Evolutionary conservation across 1,284 basidiomycete genomes (phyloP).

Genomic region (Melampsora americana): DNA sequence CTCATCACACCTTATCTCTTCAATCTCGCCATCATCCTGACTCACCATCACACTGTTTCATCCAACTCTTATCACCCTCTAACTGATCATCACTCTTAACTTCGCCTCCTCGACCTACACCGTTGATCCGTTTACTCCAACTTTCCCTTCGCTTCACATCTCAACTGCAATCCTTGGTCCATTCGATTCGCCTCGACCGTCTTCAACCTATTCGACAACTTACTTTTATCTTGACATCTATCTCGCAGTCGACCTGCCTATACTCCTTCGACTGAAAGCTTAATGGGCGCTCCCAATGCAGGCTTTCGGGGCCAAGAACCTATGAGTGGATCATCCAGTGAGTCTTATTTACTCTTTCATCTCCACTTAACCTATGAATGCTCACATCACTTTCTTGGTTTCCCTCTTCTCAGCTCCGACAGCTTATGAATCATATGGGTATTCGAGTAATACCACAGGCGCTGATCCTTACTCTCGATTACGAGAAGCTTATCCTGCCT

Average conservation of each 20-base stretch:
- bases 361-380: not conserved
- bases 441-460: slow-evolving; percentile 11
- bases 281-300: slow-evolving; percentile 23
- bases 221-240: not conserved
- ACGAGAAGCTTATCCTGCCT: slow-evolving; percentile 83
- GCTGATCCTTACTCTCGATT: slow-evolving; percentile 43
- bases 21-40: not conserved
- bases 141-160: not conserved
- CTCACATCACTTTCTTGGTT: not conserved
- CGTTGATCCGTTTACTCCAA: not conserved
- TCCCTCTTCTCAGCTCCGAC: slow-evolving; percentile 30
- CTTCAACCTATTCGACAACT: not conserved
- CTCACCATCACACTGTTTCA: too few species aligned
- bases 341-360: not conserved
- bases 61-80: too few species aligned
- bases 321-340: slow-evolving; percentile 40
- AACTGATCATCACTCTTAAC: too few species aligned
- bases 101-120: not conserved
- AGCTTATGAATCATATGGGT: slow-evolving; percentile 36
- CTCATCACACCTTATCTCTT: not conserved
- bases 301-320: slow-evolving; percentile 31
- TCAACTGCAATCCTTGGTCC: too few species aligned
- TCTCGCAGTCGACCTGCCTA: slow-evolving; percentile 26
- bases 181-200: too few species aligned
- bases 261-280: slow-evolving; percentile 42